A percentile compares a stretch with the other conserved stretches of the same genome.
Evolutionary conservation across 805 yeast species (phyloP).

Genomic region (Candida fluviatilis): DNA sequence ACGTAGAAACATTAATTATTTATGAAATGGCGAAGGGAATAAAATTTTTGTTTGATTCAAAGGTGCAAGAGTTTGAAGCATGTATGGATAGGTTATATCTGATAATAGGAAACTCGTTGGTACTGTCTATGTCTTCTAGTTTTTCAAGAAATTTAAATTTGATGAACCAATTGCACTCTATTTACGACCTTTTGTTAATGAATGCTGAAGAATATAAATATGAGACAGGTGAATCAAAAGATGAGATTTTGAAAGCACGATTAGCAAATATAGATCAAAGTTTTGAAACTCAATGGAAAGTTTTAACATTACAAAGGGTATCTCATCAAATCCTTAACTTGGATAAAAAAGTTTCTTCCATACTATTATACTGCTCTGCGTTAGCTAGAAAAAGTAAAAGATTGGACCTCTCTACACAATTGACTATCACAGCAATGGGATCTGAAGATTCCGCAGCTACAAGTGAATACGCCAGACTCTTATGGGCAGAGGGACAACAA

Average conservation of each 20-base stretch:
- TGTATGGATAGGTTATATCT: conserved; percentile 50
- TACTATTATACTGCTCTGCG: conserved; percentile 57
- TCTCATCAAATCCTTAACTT: conserved; percentile 22
- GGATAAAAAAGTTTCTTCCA: conserved; percentile 39
- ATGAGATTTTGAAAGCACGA: conserved; percentile 23
- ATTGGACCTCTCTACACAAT: conserved; percentile 66
- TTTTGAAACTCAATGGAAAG: conserved; percentile 56
- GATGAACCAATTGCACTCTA: conserved; percentile 34
- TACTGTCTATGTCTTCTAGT: conserved; percentile 33
- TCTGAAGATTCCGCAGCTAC: conserved; percentile 45
- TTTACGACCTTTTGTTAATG: conserved; percentile 31
- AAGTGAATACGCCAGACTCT: conserved; percentile 71
- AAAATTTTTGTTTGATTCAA: conserved; percentile 33
- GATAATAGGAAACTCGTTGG: conserved; percentile 57
- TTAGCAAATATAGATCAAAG: conserved; percentile 34
- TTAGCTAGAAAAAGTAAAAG: conserved; percentile 66
- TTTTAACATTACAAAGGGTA: conserved; percentile 57
- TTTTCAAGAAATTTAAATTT: conserved; percentile 33
- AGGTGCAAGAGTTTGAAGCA: conserved; percentile 27
- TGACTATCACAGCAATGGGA: conserved; percentile 58
- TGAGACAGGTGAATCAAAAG: conserved; percentile 2
- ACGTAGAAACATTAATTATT: conserved; percentile 51
- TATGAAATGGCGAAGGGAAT: conserved; percentile 66
- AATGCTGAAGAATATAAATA: conserved; percentile 11
- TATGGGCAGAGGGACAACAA: conserved; percentile 89